Percentiles rank a stretch among this genome's conserved stretches.
Conservation (phyloP, 2,329 filamentous ascomycete genomes). For the Drechslera avenae region DNA sequence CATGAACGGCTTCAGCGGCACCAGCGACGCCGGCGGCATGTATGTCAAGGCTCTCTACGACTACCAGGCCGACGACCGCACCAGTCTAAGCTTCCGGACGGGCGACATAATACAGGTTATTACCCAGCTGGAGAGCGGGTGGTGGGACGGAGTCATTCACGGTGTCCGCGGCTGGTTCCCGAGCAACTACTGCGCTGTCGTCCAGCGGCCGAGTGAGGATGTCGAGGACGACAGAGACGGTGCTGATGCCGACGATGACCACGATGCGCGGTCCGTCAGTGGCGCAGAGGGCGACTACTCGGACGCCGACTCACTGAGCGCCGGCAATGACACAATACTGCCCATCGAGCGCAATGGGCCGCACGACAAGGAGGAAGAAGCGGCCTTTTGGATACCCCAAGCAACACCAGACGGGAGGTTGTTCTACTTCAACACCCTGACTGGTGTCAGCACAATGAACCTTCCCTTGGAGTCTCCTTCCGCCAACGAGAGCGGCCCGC, state of each 20-base stretch:
- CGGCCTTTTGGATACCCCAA: slow-evolving; percentile 98
- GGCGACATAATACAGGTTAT: slow-evolving; percentile 98
- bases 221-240: slow-evolving; percentile 66
- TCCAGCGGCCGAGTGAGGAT: slow-evolving; percentile 76
- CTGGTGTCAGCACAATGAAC: slow-evolving; percentile 92
- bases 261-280: slow-evolving; percentile 54
- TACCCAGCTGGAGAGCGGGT: slow-evolving; percentile 95
- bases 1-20: slow-evolving; percentile 60
- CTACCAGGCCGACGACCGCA: slow-evolving; percentile 96
- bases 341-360: slow-evolving; percentile 68
- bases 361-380: slow-evolving; percentile 71
- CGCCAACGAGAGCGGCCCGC: slow-evolving; percentile 79
- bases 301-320: slow-evolving; percentile 54
- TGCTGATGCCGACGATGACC: slow-evolving; percentile 57
- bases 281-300: slow-evolving; percentile 48
- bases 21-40: slow-evolving; percentile 62
- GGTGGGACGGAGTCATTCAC: slow-evolving; percentile 99
- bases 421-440: slow-evolving; percentile 98
- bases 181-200: slow-evolving; percentile 95
- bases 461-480: slow-evolving; percentile 90
- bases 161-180: slow-evolving; percentile 98
- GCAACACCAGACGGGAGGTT: slow-evolving; percentile 89
- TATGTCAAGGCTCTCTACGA: slow-evolving; percentile 94
- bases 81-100: slow-evolving; percentile 93
- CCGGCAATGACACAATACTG: slow-evolving; percentile 50